These are phyloP conservation scores for Huntiella omanensis DNA, from an alignment of 2,329 filamentous ascomycete species.

Conservation along the genomic window DNA sequence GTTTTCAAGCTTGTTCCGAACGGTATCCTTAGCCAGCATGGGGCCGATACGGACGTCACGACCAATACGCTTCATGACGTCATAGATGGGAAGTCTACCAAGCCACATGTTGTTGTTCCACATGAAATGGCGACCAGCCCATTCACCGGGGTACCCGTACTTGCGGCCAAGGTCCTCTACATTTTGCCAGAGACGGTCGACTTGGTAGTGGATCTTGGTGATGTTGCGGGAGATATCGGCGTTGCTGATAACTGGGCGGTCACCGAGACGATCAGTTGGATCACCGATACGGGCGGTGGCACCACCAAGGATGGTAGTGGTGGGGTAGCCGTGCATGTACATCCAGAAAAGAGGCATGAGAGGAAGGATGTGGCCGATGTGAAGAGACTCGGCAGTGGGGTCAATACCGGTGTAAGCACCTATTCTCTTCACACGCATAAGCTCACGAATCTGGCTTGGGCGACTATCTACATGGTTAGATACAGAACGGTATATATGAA, in stretches of 20 bases:
- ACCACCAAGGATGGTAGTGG: slow-evolving; percentile 50
- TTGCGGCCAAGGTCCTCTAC: slow-evolving; percentile 46
- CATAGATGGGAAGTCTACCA: slow-evolving; percentile 48
- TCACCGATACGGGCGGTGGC: slow-evolving; percentile 65
- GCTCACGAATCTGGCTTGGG: slow-evolving; percentile 35
- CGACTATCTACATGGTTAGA: slow-evolving; percentile 18
- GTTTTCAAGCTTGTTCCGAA: slow-evolving; percentile 65
- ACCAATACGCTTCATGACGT: slow-evolving; percentile 59
- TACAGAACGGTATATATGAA: neutral
- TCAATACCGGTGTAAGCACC: slow-evolving; percentile 68
- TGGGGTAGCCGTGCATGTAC: slow-evolving; percentile 54
- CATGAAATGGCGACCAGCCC: slow-evolving; percentile 47
- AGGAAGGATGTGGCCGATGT: slow-evolving; percentile 63
- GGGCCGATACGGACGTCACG: slow-evolving; percentile 58
- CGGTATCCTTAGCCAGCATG: slow-evolving; percentile 76
- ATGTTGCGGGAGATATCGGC: slow-evolving; percentile 43
- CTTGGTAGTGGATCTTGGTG: slow-evolving; percentile 47
- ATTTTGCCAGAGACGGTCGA: slow-evolving; percentile 55
- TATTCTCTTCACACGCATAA: slow-evolving; percentile 46
- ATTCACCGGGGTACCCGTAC: slow-evolving; percentile 44
- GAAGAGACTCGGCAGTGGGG: slow-evolving; percentile 60
- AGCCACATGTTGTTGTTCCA: slow-evolving; percentile 78
- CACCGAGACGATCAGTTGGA: slow-evolving; percentile 49
- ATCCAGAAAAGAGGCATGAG: slow-evolving; percentile 75
- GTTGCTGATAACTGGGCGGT: slow-evolving; percentile 33